Percentiles rank a stretch among this genome's conserved stretches.
Conservation (phyloP, 2,329 filamentous ascomycete genomes). For the Colletotrichum tanaceti region DNA sequence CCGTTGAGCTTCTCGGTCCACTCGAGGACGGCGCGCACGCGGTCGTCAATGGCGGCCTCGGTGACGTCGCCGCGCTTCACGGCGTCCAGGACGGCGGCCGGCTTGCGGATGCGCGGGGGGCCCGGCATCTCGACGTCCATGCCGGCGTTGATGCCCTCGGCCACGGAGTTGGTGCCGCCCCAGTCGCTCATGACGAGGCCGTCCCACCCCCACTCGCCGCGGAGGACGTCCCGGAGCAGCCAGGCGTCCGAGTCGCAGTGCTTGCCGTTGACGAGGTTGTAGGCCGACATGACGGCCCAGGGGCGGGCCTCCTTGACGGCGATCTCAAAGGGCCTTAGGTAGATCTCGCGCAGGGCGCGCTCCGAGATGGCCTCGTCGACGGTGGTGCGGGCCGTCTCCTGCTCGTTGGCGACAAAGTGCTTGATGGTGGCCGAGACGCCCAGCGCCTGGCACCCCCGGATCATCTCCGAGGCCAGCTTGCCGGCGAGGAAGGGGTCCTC, state of each 20-base stretch:
- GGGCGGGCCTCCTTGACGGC: constrained; percentile 46
- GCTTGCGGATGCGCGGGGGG: constrained; percentile 43
- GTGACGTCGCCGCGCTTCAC: constrained; percentile 44
- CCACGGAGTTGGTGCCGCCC: constrained; percentile 80
- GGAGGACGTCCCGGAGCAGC: constrained; percentile 73
- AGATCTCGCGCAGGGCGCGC: constrained; percentile 47
- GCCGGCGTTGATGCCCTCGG: constrained; percentile 77
- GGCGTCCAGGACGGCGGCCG: constrained; percentile 43
- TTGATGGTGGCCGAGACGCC: constrained; percentile 75
- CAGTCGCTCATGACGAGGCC: constrained; percentile 78
- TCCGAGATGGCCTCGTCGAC: constrained; percentile 44
- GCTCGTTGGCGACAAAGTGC: constrained; percentile 49
- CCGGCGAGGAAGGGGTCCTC: constrained; percentile 77
- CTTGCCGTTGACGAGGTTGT: constrained; percentile 55
- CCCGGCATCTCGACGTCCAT: constrained; percentile 77
- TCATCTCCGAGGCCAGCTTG: constrained; percentile 71
- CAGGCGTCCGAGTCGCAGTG: constrained; percentile 61
- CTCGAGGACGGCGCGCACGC: constrained; percentile 50
- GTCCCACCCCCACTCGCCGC: constrained; percentile 82
- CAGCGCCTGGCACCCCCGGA: constrained; percentile 76
- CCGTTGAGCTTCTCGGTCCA: constrained; percentile 47
- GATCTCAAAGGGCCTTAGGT: constrained; percentile 48
- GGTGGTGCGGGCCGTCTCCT: constrained; percentile 55
- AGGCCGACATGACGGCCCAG: constrained; percentile 48
- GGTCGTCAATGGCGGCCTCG: constrained; percentile 39